phyloP scores from a whole-genome alignment of 2,329 filamentous ascomycete species.

The Fusarium bactridioides region DNA sequence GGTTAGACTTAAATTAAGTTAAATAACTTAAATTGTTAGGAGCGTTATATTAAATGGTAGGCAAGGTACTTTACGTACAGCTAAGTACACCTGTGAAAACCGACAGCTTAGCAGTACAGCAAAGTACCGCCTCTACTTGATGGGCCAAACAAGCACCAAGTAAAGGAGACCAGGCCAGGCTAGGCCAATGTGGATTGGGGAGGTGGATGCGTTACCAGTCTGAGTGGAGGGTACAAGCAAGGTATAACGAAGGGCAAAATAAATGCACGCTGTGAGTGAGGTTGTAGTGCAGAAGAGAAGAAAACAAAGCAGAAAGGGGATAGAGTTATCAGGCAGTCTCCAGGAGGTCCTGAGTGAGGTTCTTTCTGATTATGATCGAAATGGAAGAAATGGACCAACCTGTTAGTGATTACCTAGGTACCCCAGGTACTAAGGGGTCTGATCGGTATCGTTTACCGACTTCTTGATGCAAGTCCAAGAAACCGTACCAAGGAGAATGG shows the following conservation, averaged over 20 bases:
- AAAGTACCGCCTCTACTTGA: not conserved
- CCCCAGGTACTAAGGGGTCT: not conserved
- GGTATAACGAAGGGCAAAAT: not conserved
- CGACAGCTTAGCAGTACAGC: not conserved
- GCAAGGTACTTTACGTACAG: constrained; percentile 5
- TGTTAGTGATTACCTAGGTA: not conserved
- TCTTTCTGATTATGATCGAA: not conserved
- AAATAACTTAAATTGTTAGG: too few relatives aligned
- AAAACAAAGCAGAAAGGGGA: not conserved
- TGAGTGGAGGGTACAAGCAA: constrained; percentile 17
- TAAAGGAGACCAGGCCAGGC: not conserved
- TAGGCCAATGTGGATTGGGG: constrained; percentile 10
- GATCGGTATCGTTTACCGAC: not conserved
- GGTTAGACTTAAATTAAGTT: too few relatives aligned
- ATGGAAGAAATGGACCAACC: not conserved
- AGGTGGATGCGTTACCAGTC: constrained; percentile 10
- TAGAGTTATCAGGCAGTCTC: not conserved
- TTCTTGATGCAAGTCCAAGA: not conserved
- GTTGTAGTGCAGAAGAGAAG: not conserved
- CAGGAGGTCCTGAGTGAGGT: not conserved
- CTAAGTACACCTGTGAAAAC: constrained; percentile 8
- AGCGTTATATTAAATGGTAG: too few relatives aligned
- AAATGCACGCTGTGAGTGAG: not conserved
- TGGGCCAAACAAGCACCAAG: constrained; percentile 19
- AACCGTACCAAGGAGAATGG: not conserved